Base-by-base conservation (phyloP, 352 stramenopile genomes). In the Phytophthora vignae region DNA sequence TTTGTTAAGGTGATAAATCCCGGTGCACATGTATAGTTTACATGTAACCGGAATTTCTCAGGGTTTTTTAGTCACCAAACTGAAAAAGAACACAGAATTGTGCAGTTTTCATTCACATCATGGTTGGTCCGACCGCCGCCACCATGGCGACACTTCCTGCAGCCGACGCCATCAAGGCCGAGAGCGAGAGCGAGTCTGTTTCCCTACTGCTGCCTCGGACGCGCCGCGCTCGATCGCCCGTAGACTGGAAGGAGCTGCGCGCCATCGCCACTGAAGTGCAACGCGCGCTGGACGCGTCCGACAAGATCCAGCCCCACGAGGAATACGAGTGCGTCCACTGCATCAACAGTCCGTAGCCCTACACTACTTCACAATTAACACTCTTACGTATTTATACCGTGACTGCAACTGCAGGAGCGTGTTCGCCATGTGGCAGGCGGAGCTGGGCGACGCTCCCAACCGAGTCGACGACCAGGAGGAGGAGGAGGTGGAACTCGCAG, bases 351-450 rank as follows among this genome's bases (percentile, higher is more conserved):
- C 29, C 29, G 6, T 33, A 8, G 29, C 29, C 1, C 29, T 33
- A 33, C 33, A 40, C 33, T 40, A 15, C 1, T 8, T 1, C 14
- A 7, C 6, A 22, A 11, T 15, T 40, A 40, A 40, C 33, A 10
- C 33, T 40, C 27, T 31, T n/a, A n/a, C n/a, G n/a, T n/a, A n/a
- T n/a, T n/a, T n/a, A n/a, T 7, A 14, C 33, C 11, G 5, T 68
- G 11, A 21, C 44, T 36, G 14, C 11, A 12, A 21, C 12, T 42
- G 42, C 67, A 93, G 85, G 52, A 90, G 56, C 25, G 88, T 95
- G 7, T 91, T 81, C 57, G 82, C 81, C 4, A 96, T 95, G 89
- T 96, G 89, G 89, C 65, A 83, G 56, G 53, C 78, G 3, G 78
- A 95, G 59, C 67, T 96, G 3, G 59, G 74, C 2, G 80, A 90